These are phyloP conservation scores for Entomortierella parvispora DNA, from an alignment of 192 early-diverging fungal species.

Conservation along the genomic window DNA sequence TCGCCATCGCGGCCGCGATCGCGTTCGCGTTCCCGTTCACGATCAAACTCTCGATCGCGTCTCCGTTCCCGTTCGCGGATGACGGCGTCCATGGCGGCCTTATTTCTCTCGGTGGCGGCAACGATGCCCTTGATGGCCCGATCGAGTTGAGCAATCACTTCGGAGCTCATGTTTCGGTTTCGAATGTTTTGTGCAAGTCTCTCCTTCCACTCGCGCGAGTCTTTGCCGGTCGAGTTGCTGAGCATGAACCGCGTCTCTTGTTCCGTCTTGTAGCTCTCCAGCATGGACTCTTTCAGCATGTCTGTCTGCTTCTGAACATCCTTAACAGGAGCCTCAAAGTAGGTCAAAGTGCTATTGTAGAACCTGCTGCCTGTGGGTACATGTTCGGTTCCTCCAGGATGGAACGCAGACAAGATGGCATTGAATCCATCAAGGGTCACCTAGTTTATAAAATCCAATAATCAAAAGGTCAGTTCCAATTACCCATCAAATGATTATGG, in stretches of 20 bases:
- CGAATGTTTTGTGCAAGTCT: constrained; percentile 43
- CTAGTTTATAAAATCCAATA: constrained; percentile 14
- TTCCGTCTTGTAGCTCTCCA: constrained; percentile 52
- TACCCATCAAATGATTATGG: too few relatives aligned
- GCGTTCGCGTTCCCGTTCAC: constrained; percentile 25
- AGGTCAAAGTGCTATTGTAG: constrained; percentile 45
- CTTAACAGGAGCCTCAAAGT: constrained; percentile 41
- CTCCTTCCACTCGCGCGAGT: constrained; percentile 48
- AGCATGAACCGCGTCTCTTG: constrained; percentile 55
- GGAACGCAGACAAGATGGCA: constrained; percentile 46
- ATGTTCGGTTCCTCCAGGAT: constrained; percentile 46
- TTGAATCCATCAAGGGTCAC: constrained; percentile 59
- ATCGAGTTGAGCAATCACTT: constrained; percentile 33
- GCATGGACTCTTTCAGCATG: constrained; percentile 43
- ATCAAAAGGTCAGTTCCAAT: neutral
- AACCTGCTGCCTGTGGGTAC: constrained; percentile 33
- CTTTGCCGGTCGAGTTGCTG: constrained; percentile 51
- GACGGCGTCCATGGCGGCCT: constrained; percentile 43
- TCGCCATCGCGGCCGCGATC: constrained; percentile 1
- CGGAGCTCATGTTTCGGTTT: constrained; percentile 34
- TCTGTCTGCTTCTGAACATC: constrained; percentile 51
- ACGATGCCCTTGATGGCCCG: constrained; percentile 39
- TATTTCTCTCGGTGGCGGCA: constrained; percentile 28
- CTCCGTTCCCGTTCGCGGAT: constrained; percentile 36
- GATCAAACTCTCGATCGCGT: constrained; percentile 32